Evolutionary conservation across 2,329 filamentous ascomycete genomes (phyloP), one percentile per base, ranked within the genome.

Genomic region (Ceratocystis ficicola): DNA sequence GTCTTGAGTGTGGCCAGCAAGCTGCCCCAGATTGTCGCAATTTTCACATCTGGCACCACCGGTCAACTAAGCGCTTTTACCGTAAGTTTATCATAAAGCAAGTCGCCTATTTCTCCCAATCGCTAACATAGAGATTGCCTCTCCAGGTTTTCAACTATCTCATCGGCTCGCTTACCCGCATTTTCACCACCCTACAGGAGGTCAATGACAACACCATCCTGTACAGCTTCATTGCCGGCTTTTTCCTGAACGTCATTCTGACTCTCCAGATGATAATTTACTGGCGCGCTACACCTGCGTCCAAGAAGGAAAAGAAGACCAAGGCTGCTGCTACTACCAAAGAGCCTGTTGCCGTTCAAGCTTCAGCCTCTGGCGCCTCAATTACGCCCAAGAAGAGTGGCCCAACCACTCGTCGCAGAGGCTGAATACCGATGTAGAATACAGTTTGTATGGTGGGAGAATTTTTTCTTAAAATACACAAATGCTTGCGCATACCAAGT

Each of bases 171-270:
- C 84, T 97, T 67, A 89, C 90, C 30, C 89, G 94, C 74, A 95
- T 99, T 78, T 99, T 96, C 77, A 99, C 94, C 41, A 99, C 95
- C 7, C 80, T 99, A 67, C 92, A 97, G 73, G 94, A 99, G 79
- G 94, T 99, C 68, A 89, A 95, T 75, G 94, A 99, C 76, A 92
- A 92, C 77, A 81, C 97, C 67, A 97, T 99, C 72, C 83, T 99
- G 30, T 97, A 95, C 77, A 89, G 92, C 63, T 97, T 95, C 80
- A 78, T 97, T 65, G 90, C 91, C 6, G 94, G 91, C 32, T 96
- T 96, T 74, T 77, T 80, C n/a, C 83, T 99, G 71, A 99, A 99
- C 76, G 80, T 86, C 67, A 82, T 99, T 66, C 81, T 99, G 67
- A 92, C 92, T 15, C 77, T 82, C 48, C 94, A 99, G 79, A 94